Conservation (phyloP, 2,329 filamentous ascomycete genomes). For the Calonectria pseudoreteaudii region DNA sequence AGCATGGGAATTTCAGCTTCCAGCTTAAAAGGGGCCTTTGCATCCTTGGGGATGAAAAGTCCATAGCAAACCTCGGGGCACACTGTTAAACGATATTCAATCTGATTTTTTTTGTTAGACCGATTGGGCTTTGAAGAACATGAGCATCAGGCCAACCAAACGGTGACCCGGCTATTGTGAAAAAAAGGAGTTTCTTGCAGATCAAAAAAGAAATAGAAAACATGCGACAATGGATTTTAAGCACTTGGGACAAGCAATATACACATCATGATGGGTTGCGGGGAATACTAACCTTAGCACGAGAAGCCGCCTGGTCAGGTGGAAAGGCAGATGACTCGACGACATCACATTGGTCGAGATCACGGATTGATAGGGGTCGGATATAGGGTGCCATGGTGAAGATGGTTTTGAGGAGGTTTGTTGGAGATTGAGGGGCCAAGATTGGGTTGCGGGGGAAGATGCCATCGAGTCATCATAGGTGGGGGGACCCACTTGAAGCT, state of each 20-base stretch:
- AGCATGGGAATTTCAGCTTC: conserved; percentile 27
- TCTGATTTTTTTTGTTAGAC: conserved; percentile 32
- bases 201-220: neutral
- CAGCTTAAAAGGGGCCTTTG: conserved; percentile 8
- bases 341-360: conserved; percentile 38
- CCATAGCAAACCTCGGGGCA: conserved; percentile 45
- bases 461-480: neutral
- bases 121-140: neutral
- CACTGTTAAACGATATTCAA: conserved; percentile 44
- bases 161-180: neutral
- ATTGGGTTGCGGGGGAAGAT: conserved; percentile 3
- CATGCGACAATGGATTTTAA: neutral
- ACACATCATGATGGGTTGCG: neutral
- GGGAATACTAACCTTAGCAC: conserved; percentile 39
- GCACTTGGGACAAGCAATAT: neutral
- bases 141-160: neutral
- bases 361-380: conserved; percentile 34
- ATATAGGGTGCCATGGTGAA: conserved; percentile 39
- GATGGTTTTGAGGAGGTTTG: neutral
- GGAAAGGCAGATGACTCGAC: conserved; percentile 47
- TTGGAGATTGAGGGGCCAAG: neutral
- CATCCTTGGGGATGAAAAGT: conserved; percentile 32
- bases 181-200: too few relatives aligned
- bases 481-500: conserved; percentile 1
- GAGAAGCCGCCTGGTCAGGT: conserved; percentile 43